Evolutionary conservation across 768 basidiomycete genomes (phyloP), one percentile per base, ranked within the genome.

Genomic region (Trametes cingulata): DNA sequence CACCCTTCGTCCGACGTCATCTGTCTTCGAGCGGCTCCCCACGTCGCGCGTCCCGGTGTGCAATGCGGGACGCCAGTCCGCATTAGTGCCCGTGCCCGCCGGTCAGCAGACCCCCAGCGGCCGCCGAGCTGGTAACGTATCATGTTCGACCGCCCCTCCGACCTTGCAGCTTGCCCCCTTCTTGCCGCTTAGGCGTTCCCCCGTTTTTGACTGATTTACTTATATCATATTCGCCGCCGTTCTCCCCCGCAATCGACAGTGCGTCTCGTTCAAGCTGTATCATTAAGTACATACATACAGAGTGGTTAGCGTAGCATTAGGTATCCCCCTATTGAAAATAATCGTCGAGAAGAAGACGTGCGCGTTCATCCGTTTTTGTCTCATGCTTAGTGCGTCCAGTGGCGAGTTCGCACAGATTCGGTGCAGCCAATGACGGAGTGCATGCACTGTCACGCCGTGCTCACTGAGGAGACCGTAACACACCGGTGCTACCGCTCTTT

Each of bases 211-310:
- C 27, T 20, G 15, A n/a, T n/a, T 19, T 14, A 43, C 52, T 52
- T 39, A n/a, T 52, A 20, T 42, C 53, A 4, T 54, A 46, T 45
- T 22, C n/a, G n/a, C 51, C 37, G 17, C 24, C 24, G 40, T 33
- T 24, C 22, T n/a, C 19, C 25, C 27, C 22, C 49, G n/a, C 41
- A 25, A 37, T 25, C 50, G 33, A 36, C 37, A 51, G 35, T 36
- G 50, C 36, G 35, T 25, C 19, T 50, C 22, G 17, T 53, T 35
- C 51, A 56, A 50, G 48, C 42, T 63, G 61, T 63, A 63, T 63
- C 61, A 63, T 33, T 58, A 63, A 49, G 61, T 55, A 63, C 52
- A 53, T 62, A 63, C 61, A 58, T 27, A 40, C 56, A 47, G 40
- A 42, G 39, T 29, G 29, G 39, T 58, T 58, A 63, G 20, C 54